Evolutionary conservation across 176 grass and related monocot species (phyloP).

Genomic region (Dactylis glomerata): DNA sequence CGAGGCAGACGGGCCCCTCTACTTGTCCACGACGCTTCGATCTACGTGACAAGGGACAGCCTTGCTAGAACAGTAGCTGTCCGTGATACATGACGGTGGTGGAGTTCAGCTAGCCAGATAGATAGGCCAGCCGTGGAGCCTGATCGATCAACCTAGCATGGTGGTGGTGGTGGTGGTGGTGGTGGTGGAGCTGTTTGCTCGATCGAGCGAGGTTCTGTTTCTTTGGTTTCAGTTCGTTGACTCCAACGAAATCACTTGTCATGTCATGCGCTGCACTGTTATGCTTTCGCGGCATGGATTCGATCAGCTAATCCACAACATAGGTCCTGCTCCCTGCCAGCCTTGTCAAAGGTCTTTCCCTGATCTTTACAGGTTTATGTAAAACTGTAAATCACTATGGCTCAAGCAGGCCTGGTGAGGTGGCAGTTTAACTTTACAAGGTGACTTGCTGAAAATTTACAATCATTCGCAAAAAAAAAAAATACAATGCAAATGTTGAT

Average conservation of each 20-base stretch:
- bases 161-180: too few species aligned
- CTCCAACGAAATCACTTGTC: conserved; percentile 13
- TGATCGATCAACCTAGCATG: not conserved
- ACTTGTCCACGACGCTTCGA: not conserved
- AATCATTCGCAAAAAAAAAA: too few species aligned
- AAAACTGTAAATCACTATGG: too few species aligned
- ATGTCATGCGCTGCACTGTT: not conserved
- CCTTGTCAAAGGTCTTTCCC: too few species aligned
- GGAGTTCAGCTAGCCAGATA: not conserved
- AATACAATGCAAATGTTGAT: too few species aligned
- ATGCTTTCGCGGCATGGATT: not conserved
- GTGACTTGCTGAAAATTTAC: too few species aligned
- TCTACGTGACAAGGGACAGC: not conserved
- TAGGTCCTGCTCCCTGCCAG: too few species aligned
- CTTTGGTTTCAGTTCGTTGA: not conserved
- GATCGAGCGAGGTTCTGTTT: not conserved
- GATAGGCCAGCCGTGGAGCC: conserved; percentile 4
- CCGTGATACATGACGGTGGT: not conserved
- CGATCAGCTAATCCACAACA: not conserved
- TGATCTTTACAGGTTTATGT: too few species aligned
- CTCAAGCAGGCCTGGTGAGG: too few species aligned
- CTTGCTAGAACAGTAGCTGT: not conserved
- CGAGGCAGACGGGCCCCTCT: not conserved
- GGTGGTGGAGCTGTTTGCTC: conserved; percentile 1
- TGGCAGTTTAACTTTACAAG: too few species aligned